Base-by-base conservation (phyloP, 768 basidiomycete species). In the Rubroboletus pulcherrimus region DNA sequence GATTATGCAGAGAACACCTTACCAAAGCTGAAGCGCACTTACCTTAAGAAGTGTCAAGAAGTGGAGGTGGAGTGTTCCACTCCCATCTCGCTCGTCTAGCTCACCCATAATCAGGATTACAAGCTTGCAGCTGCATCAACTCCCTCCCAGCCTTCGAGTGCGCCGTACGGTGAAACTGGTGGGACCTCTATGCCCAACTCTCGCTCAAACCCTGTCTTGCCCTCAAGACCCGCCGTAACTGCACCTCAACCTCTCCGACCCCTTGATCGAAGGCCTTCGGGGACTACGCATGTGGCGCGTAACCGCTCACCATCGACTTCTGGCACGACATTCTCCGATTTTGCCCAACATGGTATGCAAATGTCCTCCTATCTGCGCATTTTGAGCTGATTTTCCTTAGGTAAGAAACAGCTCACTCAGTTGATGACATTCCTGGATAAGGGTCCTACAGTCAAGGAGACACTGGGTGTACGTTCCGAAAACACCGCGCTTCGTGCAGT, bases 361-460 rank as follows among this genome's bases (percentile, higher is more conserved):
- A 33, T 38, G 8, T 26, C 34, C n/a, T 19, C 34, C 31, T 34
- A 30, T 55, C 21, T 37, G 34, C 24, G 37, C 9, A n/a, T 41
- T 38, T 24, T 30, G 17, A 21, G 10, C 38, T 56, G 35, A 58
- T 31, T 30, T 34, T 53, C 42, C 31, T 26, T 63, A 89, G 87
- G 91, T 56, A 96, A 94, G 77, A 87, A 82, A 64, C 90, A 92
- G 61, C 71, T 96, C 15, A 93, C 90, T 63, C 89, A 91, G 55
- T 75, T 95, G 49, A 93, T 92, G 54, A 89, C 87, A 9, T 85
- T 93, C 65, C 75, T 95, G 52, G 92, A 91, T 69, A 89, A 91
- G 69, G 83, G 86, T 54, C 81, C 81, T 37, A 76, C 78, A 61
- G 78, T 79, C 19, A 87, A 85, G 61, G 87, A 89, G 56, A 72